phyloP scores from a whole-genome alignment of 148 eudicot species.

The Hydrangea macrophylla region DNA sequence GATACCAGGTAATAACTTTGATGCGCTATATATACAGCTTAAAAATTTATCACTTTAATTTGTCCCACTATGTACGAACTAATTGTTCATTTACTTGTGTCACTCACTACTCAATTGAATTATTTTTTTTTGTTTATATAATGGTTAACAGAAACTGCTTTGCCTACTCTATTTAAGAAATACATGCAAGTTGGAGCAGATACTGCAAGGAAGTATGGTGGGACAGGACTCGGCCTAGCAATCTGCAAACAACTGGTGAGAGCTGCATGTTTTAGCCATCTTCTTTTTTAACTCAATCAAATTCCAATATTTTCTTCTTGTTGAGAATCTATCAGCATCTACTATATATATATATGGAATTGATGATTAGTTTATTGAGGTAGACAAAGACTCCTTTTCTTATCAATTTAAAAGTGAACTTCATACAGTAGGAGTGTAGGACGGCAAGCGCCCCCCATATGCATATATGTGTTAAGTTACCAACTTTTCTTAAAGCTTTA shows the following conservation, averaged over 20 bases:
- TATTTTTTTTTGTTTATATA: no score
- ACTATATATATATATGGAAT: no score
- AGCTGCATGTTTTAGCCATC: slow-evolving; percentile 1
- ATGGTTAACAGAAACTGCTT: slow-evolving; percentile 68
- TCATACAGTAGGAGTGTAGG: no score
- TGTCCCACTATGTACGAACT: no score
- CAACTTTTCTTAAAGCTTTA: no score
- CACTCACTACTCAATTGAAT: not conserved
- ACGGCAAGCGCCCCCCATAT: no score
- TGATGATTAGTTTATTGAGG: no score
- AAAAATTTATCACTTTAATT: not conserved
- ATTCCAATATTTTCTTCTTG: not conserved
- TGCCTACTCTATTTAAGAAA: slow-evolving; percentile 77
- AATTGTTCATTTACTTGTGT: not conserved
- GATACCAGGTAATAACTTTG: slow-evolving; percentile 63
- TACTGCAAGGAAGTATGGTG: slow-evolving; percentile 93
- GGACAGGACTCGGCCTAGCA: slow-evolving; percentile 93
- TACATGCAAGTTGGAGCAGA: slow-evolving; percentile 94
- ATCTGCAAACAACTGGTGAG: slow-evolving; percentile 95
- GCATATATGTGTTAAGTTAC: no score
- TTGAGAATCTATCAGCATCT: not conserved
- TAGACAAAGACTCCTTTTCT: no score
- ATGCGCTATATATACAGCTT: not conserved
- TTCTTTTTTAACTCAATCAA: not conserved
- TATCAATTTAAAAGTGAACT: no score